Evolutionary conservation across 768 basidiomycete species (phyloP), one percentile per base, ranked within the genome.

Genomic region (Lyophyllum shimeji): DNA sequence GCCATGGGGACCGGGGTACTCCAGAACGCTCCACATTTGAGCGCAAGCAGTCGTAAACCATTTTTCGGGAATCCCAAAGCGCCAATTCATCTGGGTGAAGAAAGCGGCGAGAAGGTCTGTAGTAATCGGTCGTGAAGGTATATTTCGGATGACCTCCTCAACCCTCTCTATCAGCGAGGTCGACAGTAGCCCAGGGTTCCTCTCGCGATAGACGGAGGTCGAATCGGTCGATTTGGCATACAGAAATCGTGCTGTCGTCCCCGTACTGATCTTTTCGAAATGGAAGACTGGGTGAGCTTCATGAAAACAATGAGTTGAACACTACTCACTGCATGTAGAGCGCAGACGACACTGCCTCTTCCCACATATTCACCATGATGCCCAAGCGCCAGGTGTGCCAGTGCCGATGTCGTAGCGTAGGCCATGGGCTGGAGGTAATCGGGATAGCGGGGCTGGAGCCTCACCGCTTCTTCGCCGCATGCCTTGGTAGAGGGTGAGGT

Each of bases 351-450:
- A 43, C 77, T 78, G n/a, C 79, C 80, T 33, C 69, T 63, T 7
- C 80, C 80, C 51, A 82, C 69, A 60, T 71, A 81, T 62, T 83
- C 81, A 12, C 78, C 78, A 51, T 75, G 73, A 56, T 80, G 75
- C 5, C 74, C 78, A 15, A 81, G 49, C 12, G 78, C 77, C 8
- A 79, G 66, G 25, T 79, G 74, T 2, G 79, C 73, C 23, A 80
- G 62, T 3, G 70, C 66, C 12, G 75, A 74, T 0, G 76, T 75
- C 12, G 74, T 72, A 24, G 73, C 65, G 52, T 77, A 79, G 25
- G 74, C 66, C n/a, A 69, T 55, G 37, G 70, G 70, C 27, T 72
- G 64, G 33, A 76, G 54, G 46, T 64, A 56, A 60, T 58, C 11
- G 57, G 59, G 53, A 55, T 58, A 33, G 60, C 55, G 37, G 9